These are phyloP conservation scores for Fonsecaea monophora DNA, from an alignment of 2,329 filamentous ascomycete genomes.

Conservation along the genomic window DNA sequence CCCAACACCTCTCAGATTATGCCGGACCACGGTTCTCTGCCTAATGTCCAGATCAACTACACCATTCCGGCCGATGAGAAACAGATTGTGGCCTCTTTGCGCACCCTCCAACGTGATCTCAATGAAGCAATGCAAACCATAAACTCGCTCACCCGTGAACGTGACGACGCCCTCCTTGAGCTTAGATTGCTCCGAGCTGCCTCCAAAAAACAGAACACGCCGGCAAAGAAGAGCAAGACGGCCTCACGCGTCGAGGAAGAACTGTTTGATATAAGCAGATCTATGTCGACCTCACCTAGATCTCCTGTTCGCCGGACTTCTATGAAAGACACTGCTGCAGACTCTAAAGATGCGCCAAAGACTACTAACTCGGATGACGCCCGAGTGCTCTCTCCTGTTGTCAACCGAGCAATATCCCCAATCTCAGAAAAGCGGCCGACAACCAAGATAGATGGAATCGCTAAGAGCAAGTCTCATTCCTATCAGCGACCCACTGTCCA, in stretches of 20 bases:
- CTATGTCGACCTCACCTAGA: constrained; percentile 34
- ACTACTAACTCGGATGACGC: constrained; percentile 38
- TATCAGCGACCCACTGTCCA: constrained; percentile 32
- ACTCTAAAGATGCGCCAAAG: constrained; percentile 29
- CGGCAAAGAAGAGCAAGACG: constrained; percentile 27
- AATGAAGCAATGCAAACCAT: constrained; percentile 40
- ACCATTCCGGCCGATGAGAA: constrained; percentile 40
- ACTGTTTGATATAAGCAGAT: constrained; percentile 39
- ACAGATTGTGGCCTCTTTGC: constrained; percentile 41
- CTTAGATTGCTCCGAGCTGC: constrained; percentile 35
- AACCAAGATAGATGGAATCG: constrained; percentile 16
- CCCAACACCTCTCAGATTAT: constrained; percentile 41
- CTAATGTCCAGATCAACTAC: constrained; percentile 39
- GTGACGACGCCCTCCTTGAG: constrained; percentile 39
- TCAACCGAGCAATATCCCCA: constrained; percentile 26
- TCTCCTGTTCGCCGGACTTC: constrained; percentile 25
- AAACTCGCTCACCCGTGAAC: constrained; percentile 38
- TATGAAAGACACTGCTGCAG: constrained; percentile 23
- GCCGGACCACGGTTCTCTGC: constrained; percentile 37
- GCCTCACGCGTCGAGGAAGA: constrained; percentile 37
- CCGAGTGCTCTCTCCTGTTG: constrained; percentile 35
- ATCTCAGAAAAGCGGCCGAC: constrained; percentile 23
- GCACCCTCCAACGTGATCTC: constrained; percentile 40
- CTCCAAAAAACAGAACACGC: constrained; percentile 32
- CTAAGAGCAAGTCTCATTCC: constrained; percentile 21